Percentiles rank a stretch among this genome's conserved stretches.
phyloP scores from a whole-genome alignment of 2,329 filamentous ascomycete species.

The Aspergillus hortae region DNA sequence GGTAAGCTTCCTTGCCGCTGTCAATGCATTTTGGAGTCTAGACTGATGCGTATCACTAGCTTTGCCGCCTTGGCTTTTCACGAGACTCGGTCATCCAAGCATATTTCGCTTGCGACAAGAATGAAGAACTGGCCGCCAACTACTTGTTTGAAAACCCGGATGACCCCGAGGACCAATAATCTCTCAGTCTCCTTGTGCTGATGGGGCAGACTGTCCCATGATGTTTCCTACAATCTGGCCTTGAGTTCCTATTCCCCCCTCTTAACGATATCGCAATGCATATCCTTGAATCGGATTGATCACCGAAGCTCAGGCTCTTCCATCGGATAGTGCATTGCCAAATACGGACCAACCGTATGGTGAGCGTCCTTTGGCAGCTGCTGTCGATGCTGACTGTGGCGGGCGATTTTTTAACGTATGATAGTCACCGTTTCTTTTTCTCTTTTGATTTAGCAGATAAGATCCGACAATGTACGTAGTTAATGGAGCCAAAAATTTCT shows the following conservation, averaged over 20 bases:
- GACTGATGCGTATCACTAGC: constrained; percentile 45
- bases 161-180: constrained; percentile 56
- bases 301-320: not conserved
- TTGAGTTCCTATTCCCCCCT: constrained; percentile 9
- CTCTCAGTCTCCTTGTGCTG: not conserved
- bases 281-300: constrained; percentile 4
- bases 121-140: constrained; percentile 96
- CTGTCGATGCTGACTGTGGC: constrained; percentile 9
- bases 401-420: constrained; percentile 14
- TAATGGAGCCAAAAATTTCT: constrained; percentile 27
- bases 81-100: constrained; percentile 93
- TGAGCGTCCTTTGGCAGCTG: not conserved
- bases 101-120: constrained; percentile 99
- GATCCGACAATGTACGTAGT: constrained; percentile 26
- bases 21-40: constrained; percentile 9
- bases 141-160: constrained; percentile 97
- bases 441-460: constrained; percentile 12
- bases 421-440: constrained; percentile 4
- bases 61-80: constrained; percentile 90
- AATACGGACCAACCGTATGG: not conserved
- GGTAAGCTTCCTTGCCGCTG: constrained; percentile 50
- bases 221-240: constrained; percentile 5
- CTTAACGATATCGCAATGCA: constrained; percentile 17
- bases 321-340: not conserved
- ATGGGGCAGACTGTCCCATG: not conserved